phyloP scores from a whole-genome alignment of 139 green algal genomes.

The Volvox africanus region DNA sequence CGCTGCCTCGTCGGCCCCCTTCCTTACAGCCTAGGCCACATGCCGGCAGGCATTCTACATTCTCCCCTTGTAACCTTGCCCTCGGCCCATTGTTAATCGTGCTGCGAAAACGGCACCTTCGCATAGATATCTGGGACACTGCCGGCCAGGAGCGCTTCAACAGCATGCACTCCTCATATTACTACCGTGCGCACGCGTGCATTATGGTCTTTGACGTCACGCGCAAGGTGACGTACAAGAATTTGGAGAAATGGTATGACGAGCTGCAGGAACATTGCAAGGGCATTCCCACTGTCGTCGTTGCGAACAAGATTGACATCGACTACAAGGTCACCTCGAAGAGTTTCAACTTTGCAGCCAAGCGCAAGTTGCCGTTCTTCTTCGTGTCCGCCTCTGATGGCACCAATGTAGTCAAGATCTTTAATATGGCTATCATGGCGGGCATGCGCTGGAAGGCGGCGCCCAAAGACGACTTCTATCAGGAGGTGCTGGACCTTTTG shows the following conservation, averaged over 20 bases:
- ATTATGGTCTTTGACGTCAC: constrained; percentile 85
- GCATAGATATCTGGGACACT: constrained; percentile 78
- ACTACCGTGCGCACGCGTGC: constrained; percentile 77
- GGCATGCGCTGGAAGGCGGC: constrained; percentile 69
- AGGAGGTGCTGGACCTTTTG: constrained; percentile 71
- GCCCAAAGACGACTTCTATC: constrained; percentile 75
- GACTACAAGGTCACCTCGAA: constrained; percentile 75
- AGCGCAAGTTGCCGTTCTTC: constrained; percentile 77
- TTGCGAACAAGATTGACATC: constrained; percentile 83
- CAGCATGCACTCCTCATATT: constrained; percentile 79
- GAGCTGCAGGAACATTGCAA: constrained; percentile 72
- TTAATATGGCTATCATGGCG: constrained; percentile 66
- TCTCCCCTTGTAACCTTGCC: too few species aligned
- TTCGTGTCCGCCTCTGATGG: constrained; percentile 78
- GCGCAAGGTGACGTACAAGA: constrained; percentile 79
- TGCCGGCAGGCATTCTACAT: too few species aligned
- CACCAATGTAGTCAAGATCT: constrained; percentile 83
- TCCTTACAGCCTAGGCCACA: too few species aligned
- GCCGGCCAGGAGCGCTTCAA: constrained; percentile 81
- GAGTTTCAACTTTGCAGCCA: constrained; percentile 74
- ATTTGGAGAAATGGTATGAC: constrained; percentile 67
- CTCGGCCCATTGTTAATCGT: too few species aligned
- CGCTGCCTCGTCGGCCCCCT: too few species aligned
- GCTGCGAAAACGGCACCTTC: not conserved
- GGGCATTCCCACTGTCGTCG: constrained; percentile 74